Percentiles rank a stretch among this genome's conserved stretches.
phyloP scores from a whole-genome alignment of 495 filamentous ascomycete species.

The Podospora bellae-mahoneyi region DNA sequence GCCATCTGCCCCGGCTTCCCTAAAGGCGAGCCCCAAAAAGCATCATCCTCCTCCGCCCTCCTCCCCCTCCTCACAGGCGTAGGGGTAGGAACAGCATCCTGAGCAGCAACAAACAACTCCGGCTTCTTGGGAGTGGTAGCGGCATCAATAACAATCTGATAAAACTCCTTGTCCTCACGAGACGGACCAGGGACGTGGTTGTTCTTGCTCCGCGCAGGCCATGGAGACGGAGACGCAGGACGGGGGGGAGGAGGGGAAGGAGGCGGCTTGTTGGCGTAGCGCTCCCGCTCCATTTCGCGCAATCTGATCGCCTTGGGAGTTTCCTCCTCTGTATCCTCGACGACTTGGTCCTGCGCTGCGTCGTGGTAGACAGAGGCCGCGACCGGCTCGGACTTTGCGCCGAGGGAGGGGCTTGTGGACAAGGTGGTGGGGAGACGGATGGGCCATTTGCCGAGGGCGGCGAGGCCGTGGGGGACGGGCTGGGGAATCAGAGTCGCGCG shows the following conservation, averaged over 20 bases:
- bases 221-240: no score
- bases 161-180: not conserved
- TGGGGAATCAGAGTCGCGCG: not conserved
- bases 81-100: no score
- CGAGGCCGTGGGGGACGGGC: not conserved
- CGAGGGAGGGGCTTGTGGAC: not conserved
- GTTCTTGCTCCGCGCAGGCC: not conserved
- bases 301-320: not conserved
- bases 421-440: not conserved
- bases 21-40: not conserved
- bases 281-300: not conserved
- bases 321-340: not conserved
- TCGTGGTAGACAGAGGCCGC: not conserved
- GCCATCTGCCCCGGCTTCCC: not conserved
- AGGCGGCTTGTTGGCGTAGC: not conserved
- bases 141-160: not conserved
- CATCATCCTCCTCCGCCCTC: not conserved
- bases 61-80: not conserved
- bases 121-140: not conserved
- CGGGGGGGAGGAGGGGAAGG: no score
- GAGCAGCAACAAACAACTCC: not conserved
- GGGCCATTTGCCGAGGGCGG: not conserved
- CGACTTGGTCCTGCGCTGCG: not conserved
- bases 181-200: not conserved
- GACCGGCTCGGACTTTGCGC: not conserved